Conservation (phyloP, 331 rosid genomes). For the Pyracantha coccinea region DNA sequence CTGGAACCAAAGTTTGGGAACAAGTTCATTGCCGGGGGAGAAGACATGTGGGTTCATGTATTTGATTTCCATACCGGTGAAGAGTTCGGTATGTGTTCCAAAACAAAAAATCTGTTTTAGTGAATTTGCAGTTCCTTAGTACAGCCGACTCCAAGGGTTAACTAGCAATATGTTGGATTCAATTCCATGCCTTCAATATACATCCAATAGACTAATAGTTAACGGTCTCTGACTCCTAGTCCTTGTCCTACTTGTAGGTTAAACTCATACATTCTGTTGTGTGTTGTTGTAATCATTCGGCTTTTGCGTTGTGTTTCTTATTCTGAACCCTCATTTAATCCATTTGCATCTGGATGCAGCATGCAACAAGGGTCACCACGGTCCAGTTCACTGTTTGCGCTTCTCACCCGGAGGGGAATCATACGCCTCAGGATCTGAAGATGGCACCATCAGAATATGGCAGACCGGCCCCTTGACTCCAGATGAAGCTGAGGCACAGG, state of each 20-base stretch:
- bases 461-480: conserved; percentile 68
- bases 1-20: conserved; percentile 90
- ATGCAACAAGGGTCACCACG: conserved; percentile 96
- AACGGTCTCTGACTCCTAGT: not conserved
- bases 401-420: conserved; percentile 97
- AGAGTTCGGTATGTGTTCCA: conserved; percentile 65
- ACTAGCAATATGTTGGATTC: no score
- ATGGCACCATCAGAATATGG: conserved; percentile 96
- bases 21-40: conserved; percentile 96
- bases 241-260: not conserved
- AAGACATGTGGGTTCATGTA: conserved; percentile 96
- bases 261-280: not conserved
- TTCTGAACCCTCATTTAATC: not conserved
- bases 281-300: not conserved
- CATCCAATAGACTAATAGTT: not conserved
- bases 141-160: no score
- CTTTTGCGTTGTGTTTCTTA: not conserved
- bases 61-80: conserved; percentile 88
- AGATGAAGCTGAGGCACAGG: conserved; percentile 31
- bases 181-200: not conserved
- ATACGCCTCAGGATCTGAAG: conserved; percentile 94
- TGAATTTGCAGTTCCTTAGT: not conserved
- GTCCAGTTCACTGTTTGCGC: conserved; percentile 90
- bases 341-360: conserved; percentile 31
- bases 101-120: not conserved